Conservation (phyloP, 495 filamentous ascomycete species). For the Xylaria castorea region DNA sequence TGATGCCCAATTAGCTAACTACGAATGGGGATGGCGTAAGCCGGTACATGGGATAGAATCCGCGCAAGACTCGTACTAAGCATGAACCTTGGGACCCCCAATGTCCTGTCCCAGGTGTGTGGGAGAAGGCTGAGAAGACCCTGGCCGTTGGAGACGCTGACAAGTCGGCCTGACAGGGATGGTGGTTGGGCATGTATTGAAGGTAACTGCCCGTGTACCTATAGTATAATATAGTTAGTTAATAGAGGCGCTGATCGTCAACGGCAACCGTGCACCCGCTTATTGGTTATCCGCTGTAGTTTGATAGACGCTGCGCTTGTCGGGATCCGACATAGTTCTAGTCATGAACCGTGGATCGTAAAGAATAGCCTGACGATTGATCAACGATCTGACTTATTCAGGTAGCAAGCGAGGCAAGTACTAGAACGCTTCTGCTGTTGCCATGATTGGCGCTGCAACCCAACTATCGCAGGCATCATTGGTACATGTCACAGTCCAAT, state of each 20-base stretch:
- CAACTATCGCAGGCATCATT: background rate
- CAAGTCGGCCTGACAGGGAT: conserved; percentile 22
- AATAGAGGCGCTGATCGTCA: conserved; percentile 9
- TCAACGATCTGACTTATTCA: conserved; percentile 10
- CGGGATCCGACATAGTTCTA: conserved; percentile 16
- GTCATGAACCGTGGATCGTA: conserved; percentile 13
- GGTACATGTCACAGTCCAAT: conserved; percentile 4
- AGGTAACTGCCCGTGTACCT: background rate
- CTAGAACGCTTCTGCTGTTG: background rate
- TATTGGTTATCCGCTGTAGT: background rate
- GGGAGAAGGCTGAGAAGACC: conserved; percentile 26
- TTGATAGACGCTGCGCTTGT: background rate
- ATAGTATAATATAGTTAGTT: background rate
- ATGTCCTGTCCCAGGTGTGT: conserved; percentile 5
- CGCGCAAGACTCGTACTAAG: conserved; percentile 3
- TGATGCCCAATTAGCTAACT: conserved; percentile 25
- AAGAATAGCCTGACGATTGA: background rate
- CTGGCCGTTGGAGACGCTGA: conserved; percentile 17
- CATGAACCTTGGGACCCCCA: conserved; percentile 9
- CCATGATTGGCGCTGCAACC: conserved; percentile 10
- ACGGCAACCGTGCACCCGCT: background rate
- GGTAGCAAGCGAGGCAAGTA: background rate
- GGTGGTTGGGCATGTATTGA: background rate
- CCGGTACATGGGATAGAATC: conserved; percentile 19
- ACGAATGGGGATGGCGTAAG: conserved; percentile 8